Conservation (phyloP, 805 yeast genomes). For the Candida glaebosa region DNA sequence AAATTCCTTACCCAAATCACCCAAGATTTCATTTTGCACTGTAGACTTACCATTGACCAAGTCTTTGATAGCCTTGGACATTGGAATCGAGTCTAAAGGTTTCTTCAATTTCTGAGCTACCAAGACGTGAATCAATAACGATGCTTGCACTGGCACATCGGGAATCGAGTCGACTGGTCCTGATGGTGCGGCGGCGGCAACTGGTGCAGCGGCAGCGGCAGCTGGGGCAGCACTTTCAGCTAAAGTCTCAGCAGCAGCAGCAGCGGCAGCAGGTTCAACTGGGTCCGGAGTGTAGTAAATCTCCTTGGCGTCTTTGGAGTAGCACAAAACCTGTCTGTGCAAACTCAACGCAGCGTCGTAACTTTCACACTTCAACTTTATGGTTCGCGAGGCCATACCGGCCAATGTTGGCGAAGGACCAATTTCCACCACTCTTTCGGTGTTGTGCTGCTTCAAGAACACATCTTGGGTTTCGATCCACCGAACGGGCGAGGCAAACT, state of each 20-base stretch:
- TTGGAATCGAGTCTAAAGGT: slow-evolving; percentile 77
- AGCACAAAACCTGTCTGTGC: slow-evolving; percentile 91
- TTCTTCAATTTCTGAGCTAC: slow-evolving; percentile 97
- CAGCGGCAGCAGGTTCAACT: slow-evolving; percentile 42
- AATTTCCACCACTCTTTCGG: slow-evolving; percentile 96
- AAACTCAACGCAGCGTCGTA: slow-evolving; percentile 95
- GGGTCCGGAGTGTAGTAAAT: slow-evolving; percentile 92
- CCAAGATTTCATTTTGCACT: slow-evolving; percentile 96
- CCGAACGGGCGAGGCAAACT: slow-evolving; percentile 98
- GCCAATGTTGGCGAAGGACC: slow-evolving; percentile 99
- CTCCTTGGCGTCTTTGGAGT: slow-evolving; percentile 93
- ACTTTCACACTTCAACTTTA: slow-evolving; percentile 92
- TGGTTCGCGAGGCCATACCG: slow-evolving; percentile 97
- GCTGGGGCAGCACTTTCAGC: slow-evolving; percentile 53
- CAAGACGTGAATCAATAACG: slow-evolving; percentile 76
- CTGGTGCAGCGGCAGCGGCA: slow-evolving; percentile 54
- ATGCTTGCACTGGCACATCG: slow-evolving; percentile 87
- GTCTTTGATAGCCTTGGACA: slow-evolving; percentile 93
- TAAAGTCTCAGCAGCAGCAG: slow-evolving; percentile 46
- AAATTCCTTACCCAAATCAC: slow-evolving; percentile 98
- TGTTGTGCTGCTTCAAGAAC: slow-evolving; percentile 85
- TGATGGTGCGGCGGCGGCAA: slow-evolving; percentile 62
- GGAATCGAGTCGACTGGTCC: slow-evolving; percentile 83
- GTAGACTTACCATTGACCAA: slow-evolving; percentile 98
- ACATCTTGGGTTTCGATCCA: slow-evolving; percentile 99